phyloP scores from a whole-genome alignment of 2,329 filamentous ascomycete genomes.

The Ilyonectria mors-panacis region DNA sequence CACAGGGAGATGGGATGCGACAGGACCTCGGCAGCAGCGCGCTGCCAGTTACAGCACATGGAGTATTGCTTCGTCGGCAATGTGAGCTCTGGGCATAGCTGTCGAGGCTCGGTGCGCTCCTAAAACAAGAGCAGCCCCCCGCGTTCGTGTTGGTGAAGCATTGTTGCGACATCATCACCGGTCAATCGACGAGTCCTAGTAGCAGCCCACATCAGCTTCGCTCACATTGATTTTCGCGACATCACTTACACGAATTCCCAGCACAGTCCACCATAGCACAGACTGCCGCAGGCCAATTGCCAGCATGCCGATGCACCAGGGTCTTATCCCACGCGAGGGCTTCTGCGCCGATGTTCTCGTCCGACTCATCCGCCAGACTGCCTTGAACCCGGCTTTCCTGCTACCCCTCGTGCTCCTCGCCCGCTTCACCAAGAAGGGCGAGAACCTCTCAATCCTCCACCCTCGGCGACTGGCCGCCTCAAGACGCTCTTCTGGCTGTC shows the following conservation, averaged over 20 bases:
- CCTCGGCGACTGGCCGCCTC: conserved; percentile 65
- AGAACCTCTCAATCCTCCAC: conserved; percentile 67
- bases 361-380: conserved; percentile 70
- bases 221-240: background rate
- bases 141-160: background rate
- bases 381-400: conserved; percentile 75
- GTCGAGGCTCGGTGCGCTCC: background rate
- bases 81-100: background rate
- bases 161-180: conserved; percentile 5
- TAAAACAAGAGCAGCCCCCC: conserved; percentile 15
- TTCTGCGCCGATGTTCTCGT: conserved; percentile 74
- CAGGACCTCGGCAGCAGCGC: conserved; percentile 24
- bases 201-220: background rate
- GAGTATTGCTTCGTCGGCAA: conserved; percentile 7
- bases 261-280: background rate
- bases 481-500: conserved; percentile 51
- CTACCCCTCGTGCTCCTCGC: conserved; percentile 75
- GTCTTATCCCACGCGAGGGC: conserved; percentile 69
- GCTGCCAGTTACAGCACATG: conserved; percentile 10
- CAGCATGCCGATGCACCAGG: conserved; percentile 62
- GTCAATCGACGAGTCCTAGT: background rate
- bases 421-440: conserved; percentile 74
- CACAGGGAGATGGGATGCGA: conserved; percentile 1
- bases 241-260: conserved; percentile 8
- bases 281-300: background rate